Evolutionary conservation across 2,329 filamentous ascomycete genomes (phyloP), one percentile per base, ranked within the genome.

Genomic region (Fusarium illudens): DNA sequence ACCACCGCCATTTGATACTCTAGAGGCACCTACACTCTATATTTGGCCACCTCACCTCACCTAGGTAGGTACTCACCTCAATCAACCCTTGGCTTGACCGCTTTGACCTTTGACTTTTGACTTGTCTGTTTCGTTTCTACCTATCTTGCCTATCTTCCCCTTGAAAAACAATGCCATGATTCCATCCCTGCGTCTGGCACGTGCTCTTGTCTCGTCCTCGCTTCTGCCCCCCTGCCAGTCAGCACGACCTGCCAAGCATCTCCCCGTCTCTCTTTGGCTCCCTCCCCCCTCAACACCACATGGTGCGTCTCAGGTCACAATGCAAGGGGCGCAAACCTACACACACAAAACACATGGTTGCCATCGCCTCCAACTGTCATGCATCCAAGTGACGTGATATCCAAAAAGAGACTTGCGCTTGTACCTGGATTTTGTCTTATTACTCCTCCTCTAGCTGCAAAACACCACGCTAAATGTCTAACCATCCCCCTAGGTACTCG

Each of bases 291-390:
- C 27, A 46, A 55, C 65, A 66, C 62, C 65, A 63, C 65, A 68
- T 66, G 58, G 44, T 51, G 61, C 65, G 55, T 54, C 51, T 65
- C 63, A 62, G 52, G 36, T 64, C 25, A 48, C 58, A 30, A 29
- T 52, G 64, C 55, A 64, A 53, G 29, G 27, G 49, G 25, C 15
- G 10, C 17, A 15, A 5, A 13, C 32, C 30, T 25, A 27, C 51
- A 37, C 25, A 50, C 13, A 42, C 27, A 29, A 19, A 29, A 54
- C 37, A 30, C 39, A 44, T 17, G 10, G 22, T 27, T 27, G n/a
- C n/a, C 13, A 20, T 42, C 25, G 32, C 30, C 19, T 42, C 34
- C 39, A 55, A 50, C 32, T 48, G 36, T 65, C 61, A 42, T 36
- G 27, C 29, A 22, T 54, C 58, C 42, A 68, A 65, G 65, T 44